phyloP scores from a whole-genome alignment of 352 stramenopile genomes.

The Blastocystis sp. region DNA sequence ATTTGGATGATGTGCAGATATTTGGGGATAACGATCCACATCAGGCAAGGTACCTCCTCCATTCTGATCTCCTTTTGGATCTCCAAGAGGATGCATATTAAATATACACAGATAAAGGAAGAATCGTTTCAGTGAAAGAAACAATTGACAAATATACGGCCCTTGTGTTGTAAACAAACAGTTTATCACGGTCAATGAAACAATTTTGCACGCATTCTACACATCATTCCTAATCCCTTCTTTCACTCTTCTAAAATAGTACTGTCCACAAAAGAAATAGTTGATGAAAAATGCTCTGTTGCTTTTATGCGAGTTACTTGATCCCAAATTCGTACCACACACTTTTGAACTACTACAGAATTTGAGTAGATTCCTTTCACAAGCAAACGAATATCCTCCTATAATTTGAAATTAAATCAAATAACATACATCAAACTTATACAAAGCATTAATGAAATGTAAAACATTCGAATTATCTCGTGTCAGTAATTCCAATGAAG shows the following conservation, averaged over 20 bases:
- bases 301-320: not conserved
- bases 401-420: not conserved
- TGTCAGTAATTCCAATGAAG: not conserved
- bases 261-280: not conserved
- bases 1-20: too few relatives aligned
- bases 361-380: not conserved
- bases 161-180: too few relatives aligned
- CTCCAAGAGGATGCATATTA: too few relatives aligned
- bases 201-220: not conserved
- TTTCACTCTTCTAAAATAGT: not conserved
- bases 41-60: too few relatives aligned
- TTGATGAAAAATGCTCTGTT: slow-evolving; percentile 22
- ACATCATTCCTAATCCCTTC: not conserved
- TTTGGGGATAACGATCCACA: too few relatives aligned
- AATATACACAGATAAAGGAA: too few relatives aligned
- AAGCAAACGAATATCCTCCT: not conserved
- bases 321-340: slow-evolving; percentile 14
- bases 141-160: too few relatives aligned
- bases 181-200: too few relatives aligned
- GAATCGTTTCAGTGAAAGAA: too few relatives aligned
- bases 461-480: not conserved
- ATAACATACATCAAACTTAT: not conserved
- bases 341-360: slow-evolving; percentile 7
- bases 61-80: too few relatives aligned
- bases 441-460: slow-evolving; percentile 1